Conservation (phyloP, 148 eudicot species). For the Bassia scoparia region DNA sequence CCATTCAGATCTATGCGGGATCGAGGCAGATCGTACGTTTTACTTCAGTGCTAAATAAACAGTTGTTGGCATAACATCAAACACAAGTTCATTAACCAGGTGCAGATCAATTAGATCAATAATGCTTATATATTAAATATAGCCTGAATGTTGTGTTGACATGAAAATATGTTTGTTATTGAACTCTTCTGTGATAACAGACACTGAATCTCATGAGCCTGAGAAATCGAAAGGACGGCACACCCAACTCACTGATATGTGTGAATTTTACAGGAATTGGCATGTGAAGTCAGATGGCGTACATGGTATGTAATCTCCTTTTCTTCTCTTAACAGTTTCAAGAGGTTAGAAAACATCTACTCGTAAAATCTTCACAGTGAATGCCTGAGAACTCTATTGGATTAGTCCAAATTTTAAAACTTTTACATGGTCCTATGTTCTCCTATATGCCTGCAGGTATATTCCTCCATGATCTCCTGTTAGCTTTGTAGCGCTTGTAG, state of each 20-base stretch:
- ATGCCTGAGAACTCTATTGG: neutral
- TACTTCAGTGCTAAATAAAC: slow-evolving; percentile 76
- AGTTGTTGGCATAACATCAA: slow-evolving; percentile 79
- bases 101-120: slow-evolving; percentile 12
- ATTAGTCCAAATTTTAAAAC: neutral
- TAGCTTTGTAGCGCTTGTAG: slow-evolving; percentile 74
- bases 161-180: neutral
- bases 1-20: slow-evolving; percentile 76
- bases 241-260: slow-evolving; percentile 54
- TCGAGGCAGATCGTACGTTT: slow-evolving; percentile 92
- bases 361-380: too few species aligned
- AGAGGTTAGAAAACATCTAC: neutral
- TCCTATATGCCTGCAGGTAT: slow-evolving; percentile 46
- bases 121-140: neutral
- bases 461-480: slow-evolving; percentile 90
- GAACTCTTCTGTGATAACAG: slow-evolving; percentile 32
- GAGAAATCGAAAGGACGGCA: slow-evolving; percentile 66
- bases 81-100: slow-evolving; percentile 83
- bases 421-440: neutral
- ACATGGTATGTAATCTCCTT: slow-evolving; percentile 41
- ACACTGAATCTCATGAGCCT: slow-evolving; percentile 59
- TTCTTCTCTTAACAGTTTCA: neutral
- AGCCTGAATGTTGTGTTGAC: neutral
- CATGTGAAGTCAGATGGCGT: slow-evolving; percentile 85
- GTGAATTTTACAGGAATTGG: slow-evolving; percentile 87